phyloP scores from a whole-genome alignment of 768 basidiomycete species.

The Mrakia blollopis region DNA sequence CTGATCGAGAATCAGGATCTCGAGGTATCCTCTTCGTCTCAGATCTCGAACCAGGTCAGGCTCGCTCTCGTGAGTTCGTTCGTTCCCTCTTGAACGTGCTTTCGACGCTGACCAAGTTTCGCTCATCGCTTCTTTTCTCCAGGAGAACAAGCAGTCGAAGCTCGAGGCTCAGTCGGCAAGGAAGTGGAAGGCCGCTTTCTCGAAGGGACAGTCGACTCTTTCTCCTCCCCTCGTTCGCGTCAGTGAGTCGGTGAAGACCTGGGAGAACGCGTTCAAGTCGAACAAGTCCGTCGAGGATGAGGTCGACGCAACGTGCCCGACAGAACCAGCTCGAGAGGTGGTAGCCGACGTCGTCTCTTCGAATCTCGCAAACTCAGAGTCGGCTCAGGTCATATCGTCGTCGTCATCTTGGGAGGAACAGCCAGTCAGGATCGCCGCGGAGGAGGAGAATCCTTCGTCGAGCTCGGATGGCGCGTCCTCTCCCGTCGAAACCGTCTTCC shows the following conservation, averaged over 20 bases:
- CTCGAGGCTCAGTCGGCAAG: not conserved
- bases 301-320: not conserved
- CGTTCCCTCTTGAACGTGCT: not conserved
- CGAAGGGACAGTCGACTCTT: not conserved
- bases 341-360: no score
- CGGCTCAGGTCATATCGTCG: no score
- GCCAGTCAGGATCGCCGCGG: no score
- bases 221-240: not conserved
- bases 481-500: no score
- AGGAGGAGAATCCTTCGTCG: no score
- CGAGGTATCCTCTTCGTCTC: not conserved
- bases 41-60: not conserved
- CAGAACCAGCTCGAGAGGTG: not conserved
- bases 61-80: not conserved
- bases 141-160: not conserved
- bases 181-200: not conserved
- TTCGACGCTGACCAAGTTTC: no score
- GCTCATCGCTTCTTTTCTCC: not conserved
- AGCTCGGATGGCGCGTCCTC: no score
- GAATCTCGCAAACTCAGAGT: no score
- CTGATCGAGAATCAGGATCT: not conserved
- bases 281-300: not conserved
- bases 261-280: not conserved
- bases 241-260: not conserved
- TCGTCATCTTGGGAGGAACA: no score